Percentiles rank a stretch among this genome's conserved stretches.
Evolutionary conservation across 257 asterid species (phyloP).

Genomic region (Nicotiana noctiflora): DNA sequence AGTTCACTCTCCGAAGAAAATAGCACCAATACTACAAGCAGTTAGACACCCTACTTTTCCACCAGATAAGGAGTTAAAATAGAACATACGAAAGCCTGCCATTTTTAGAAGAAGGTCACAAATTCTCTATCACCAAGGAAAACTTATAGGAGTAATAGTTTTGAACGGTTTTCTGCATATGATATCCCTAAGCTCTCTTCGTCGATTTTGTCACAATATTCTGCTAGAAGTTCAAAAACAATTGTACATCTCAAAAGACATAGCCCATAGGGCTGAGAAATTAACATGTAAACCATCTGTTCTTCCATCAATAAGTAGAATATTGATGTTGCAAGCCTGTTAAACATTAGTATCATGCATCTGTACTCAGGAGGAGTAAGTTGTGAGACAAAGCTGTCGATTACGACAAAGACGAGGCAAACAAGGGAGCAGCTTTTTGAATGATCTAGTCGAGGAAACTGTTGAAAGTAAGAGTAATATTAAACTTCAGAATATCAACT

Average conservation of each 20-base stretch:
- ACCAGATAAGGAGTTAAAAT: not conserved
- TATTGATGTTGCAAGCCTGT: not conserved
- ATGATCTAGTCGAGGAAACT: not conserved
- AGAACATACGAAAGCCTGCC: not conserved
- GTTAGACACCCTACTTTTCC: not conserved
- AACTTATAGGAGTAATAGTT: not conserved
- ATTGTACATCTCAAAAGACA: not conserved
- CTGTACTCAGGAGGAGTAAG: not conserved
- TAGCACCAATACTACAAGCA: not conserved
- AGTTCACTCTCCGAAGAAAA: not conserved
- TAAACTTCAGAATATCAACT: not conserved
- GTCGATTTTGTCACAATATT: not conserved
- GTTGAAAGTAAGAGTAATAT: not conserved
- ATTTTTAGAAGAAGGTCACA: not conserved
- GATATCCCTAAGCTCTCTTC: not conserved
- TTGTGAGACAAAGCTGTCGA: not conserved
- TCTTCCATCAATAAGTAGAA: not conserved
- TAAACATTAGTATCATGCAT: not conserved
- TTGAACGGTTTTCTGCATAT: not conserved
- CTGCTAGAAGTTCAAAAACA: not conserved
- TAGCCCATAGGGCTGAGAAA: too few species aligned
- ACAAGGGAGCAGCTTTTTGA: not conserved
- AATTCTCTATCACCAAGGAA: not conserved
- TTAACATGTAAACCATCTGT: not conserved
- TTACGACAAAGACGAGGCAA: not conserved